These are phyloP conservation scores for Hsuehochloa calcarea DNA, from an alignment of 176 grass and related monocot species.

Conservation along the genomic window DNA sequence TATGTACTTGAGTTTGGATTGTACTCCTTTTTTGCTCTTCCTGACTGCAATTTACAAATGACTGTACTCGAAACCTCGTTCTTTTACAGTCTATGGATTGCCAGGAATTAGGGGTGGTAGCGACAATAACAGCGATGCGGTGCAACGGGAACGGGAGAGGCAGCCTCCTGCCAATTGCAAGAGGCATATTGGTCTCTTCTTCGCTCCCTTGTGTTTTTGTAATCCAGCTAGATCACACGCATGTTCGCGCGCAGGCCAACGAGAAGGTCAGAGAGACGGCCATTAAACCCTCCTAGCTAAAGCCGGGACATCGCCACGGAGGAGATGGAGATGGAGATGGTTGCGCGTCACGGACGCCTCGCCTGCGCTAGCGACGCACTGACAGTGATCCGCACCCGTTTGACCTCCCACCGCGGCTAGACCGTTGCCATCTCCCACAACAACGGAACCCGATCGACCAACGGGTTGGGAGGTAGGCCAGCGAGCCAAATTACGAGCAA, in stretches of 20 bases:
- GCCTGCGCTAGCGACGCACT: slow-evolving; percentile 13
- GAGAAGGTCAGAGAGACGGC: background rate
- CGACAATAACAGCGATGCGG: background rate
- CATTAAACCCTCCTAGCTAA: slow-evolving; percentile 33
- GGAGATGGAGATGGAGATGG: slow-evolving; percentile 37
- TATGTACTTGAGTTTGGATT: background rate
- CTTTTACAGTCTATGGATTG: background rate
- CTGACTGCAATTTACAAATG: background rate
- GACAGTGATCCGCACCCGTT: slow-evolving; percentile 47
- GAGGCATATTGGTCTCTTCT: background rate
- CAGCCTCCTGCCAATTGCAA: slow-evolving; percentile 4
- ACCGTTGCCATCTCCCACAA: slow-evolving; percentile 22
- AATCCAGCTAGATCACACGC: slow-evolving; percentile 37
- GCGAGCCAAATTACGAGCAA: background rate
- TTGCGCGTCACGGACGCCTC: slow-evolving; percentile 51
- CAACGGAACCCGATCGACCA: background rate
- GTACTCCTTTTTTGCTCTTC: slow-evolving; percentile 3
- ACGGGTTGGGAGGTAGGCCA: background rate
- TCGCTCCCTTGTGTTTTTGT: slow-evolving; percentile 11
- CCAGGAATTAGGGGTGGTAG: background rate
- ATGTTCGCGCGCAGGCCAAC: background rate
- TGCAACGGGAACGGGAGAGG: background rate
- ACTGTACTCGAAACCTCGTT: background rate
- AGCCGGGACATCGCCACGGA: slow-evolving; percentile 15
- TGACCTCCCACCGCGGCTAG: slow-evolving; percentile 4